Conservation (phyloP, 1,284 basidiomycete genomes). For the Trametes versicolor region DNA sequence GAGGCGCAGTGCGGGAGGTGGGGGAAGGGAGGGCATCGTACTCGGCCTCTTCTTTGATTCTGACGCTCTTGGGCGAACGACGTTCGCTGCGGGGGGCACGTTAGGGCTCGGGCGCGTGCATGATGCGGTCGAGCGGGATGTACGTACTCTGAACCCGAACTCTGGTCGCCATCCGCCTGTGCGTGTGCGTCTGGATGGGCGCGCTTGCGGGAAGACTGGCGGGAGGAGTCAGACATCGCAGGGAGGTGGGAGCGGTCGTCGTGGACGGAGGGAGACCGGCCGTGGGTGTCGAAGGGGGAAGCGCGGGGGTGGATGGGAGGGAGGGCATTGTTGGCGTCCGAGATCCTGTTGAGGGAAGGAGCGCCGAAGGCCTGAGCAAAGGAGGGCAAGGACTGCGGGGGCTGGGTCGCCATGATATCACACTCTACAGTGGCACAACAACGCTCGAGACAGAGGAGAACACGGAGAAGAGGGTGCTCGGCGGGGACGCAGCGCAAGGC, state of each 20-base stretch:
- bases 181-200: constrained; percentile 40
- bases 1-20: constrained; percentile 27
- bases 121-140: constrained; percentile 16
- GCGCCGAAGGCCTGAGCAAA: constrained; percentile 76
- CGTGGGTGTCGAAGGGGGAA: constrained; percentile 42
- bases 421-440: constrained; percentile 15
- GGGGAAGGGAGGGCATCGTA: constrained; percentile 55
- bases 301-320: constrained; percentile 67
- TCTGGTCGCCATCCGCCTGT: constrained; percentile 34
- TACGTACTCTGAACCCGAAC: constrained; percentile 45
- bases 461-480: not conserved
- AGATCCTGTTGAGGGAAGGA: constrained; percentile 59
- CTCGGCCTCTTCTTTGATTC: constrained; percentile 71
- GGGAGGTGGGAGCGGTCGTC: constrained; percentile 42
- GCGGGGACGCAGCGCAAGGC: constrained; percentile 21
- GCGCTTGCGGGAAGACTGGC: constrained; percentile 39
- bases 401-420: constrained; percentile 42
- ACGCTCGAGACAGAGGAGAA: constrained; percentile 10
- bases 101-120: constrained; percentile 22
- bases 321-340: constrained; percentile 60
- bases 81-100: constrained; percentile 46
- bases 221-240: constrained; percentile 35
- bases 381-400: constrained; percentile 73
- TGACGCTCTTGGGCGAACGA: constrained; percentile 56
- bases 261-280: constrained; percentile 49